Base-by-base conservation (phyloP, 2,329 filamentous ascomycete species). In the Escovopsis weberi region DNA sequence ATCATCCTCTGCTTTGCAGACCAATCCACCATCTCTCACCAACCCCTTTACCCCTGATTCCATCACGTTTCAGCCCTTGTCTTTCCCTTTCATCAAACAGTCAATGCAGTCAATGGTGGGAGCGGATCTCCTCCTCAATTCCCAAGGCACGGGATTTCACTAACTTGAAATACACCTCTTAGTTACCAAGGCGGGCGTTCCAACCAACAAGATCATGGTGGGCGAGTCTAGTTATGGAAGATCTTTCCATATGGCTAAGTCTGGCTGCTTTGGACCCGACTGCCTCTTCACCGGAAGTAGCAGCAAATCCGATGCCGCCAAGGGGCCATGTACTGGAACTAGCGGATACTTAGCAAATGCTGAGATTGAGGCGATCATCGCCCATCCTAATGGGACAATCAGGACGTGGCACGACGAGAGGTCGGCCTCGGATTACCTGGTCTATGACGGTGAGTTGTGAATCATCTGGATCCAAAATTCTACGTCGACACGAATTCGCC, bases 331-430 rank as follows among this genome's bases (percentile, higher is more conserved):
- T 40, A 59, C 56, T 2, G 45, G 46, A 1, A 53, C 50, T 0
- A 42, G 41, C 4, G 57, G 57, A 2, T 57, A 57, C 12, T 46
- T 59, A 12, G 26, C 51, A 6, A 48, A 54, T 34, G 50, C 46
- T 15, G 56, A 58, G 41, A 54, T 59, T 30, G 23, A 44, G 6
- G 44, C 41, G 40, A 42, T 43, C 9, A 39, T 44, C n/a, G 39
- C 33, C 12, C 38, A 19, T 4, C 9, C 19, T 11, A 45, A 54
- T 12, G 49, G 47, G 12, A 47, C 47, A 28, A 15, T 47, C 4
- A 44, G 42, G 34, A 32, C 36, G 7, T 35, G 41, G 18, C 41
- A 43, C 19, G 44, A 44, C 18, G 28, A 35, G 15, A 36, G 42
- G 18, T 39, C 45, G 2, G 35, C 34, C 7, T 41, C 45, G 3